Conservation (phyloP, 2,329 filamentous ascomycete species). For the Didymella sp. region DNA sequence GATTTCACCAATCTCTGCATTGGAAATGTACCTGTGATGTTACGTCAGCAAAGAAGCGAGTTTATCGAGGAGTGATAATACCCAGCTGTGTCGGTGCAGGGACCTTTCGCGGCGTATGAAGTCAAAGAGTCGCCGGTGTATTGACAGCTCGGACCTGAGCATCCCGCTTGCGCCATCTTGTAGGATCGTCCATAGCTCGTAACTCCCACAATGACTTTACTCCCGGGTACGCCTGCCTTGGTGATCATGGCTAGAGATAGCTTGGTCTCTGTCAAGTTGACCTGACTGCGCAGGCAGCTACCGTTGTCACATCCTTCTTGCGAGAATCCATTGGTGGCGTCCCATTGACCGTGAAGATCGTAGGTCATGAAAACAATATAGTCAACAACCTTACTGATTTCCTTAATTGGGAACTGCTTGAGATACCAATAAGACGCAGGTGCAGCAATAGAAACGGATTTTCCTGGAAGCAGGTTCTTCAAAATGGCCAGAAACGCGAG, state of each 20-base stretch:
- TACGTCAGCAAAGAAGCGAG: no score
- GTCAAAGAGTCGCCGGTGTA: background rate
- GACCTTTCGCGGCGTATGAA: background rate
- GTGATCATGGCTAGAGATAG: constrained; percentile 50
- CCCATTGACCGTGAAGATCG: constrained; percentile 51
- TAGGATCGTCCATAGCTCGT: constrained; percentile 48
- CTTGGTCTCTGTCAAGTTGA: constrained; percentile 50
- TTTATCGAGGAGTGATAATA: no score
- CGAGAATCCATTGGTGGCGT: no score
- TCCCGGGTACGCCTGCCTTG: constrained; percentile 38
- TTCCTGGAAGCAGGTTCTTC: background rate
- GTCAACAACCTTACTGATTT: constrained; percentile 31
- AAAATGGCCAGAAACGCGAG: constrained; percentile 44
- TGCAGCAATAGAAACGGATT: constrained; percentile 34
- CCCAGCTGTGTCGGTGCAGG: background rate
- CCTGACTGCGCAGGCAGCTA: constrained; percentile 43
- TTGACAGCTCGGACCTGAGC: background rate
- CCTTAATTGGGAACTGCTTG: constrained; percentile 32
- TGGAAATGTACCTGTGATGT: no score
- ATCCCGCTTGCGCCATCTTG: constrained; percentile 34
- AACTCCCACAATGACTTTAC: constrained; percentile 45
- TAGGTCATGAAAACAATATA: constrained; percentile 48
- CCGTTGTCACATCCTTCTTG: constrained; percentile 45
- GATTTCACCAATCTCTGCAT: background rate
- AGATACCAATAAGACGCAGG: constrained; percentile 44